Percentiles rank a stretch among this genome's conserved stretches.
These are phyloP conservation scores for Trichothecium roseum DNA, from an alignment of 2,329 filamentous ascomycete species.

Conservation along the genomic window DNA sequence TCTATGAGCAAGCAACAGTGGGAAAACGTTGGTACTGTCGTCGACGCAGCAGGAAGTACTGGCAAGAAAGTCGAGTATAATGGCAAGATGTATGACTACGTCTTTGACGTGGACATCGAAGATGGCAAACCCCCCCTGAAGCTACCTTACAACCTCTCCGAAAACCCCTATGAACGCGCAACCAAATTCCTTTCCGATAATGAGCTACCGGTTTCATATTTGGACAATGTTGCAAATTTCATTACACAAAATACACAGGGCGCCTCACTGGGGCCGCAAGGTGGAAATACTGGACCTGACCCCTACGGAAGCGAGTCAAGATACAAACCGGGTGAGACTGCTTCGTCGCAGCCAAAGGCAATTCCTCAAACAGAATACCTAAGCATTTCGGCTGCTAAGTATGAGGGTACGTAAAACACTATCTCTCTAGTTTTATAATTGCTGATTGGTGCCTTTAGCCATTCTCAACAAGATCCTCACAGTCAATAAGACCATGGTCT, in stretches of 20 bases:
- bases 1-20: conserved; percentile 61
- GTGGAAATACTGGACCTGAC: conserved; percentile 46
- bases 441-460: conserved; percentile 31
- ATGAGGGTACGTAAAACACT: conserved; percentile 31
- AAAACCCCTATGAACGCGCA: conserved; percentile 87
- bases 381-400: conserved; percentile 64
- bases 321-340: conserved; percentile 56
- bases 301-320: conserved; percentile 69
- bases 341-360: conserved; percentile 40
- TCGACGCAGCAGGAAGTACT: conserved; percentile 76
- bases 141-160: conserved; percentile 83
- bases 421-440: conserved; percentile 5
- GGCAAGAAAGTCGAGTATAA: conserved; percentile 67
- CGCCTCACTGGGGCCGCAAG: conserved; percentile 61
- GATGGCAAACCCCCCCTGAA: conserved; percentile 89
- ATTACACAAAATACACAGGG: conserved; percentile 85
- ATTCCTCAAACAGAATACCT: conserved; percentile 75
- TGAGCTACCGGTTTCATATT: conserved; percentile 74
- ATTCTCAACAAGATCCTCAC: conserved; percentile 69
- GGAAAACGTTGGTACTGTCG: conserved; percentile 88
- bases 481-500: conserved; percentile 63
- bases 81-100: conserved; percentile 87
- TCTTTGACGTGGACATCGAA: conserved; percentile 94
- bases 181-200: conserved; percentile 86
- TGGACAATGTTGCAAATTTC: conserved; percentile 88